These are phyloP conservation scores for Prunus fruticosa DNA, from an alignment of 306 rosid species.

Conservation along the genomic window DNA sequence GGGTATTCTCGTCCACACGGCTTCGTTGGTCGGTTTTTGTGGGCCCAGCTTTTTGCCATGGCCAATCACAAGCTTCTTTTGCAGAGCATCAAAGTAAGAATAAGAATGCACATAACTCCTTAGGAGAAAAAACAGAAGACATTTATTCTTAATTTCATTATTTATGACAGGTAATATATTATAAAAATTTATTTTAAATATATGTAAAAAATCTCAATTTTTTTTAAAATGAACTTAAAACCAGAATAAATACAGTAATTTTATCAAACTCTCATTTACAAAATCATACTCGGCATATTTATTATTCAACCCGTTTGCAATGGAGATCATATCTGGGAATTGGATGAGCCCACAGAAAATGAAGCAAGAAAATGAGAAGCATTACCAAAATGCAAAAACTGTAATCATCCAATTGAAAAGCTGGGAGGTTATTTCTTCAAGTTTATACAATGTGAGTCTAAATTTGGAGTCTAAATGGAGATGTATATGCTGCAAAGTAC, in stretches of 20 bases:
- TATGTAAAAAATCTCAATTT: too few species aligned
- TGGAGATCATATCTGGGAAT: too few species aligned
- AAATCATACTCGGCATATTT: too few species aligned
- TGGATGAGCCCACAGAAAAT: background rate
- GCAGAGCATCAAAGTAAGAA: background rate
- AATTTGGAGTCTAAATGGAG: conserved; percentile 24
- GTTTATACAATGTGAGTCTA: conserved; percentile 37
- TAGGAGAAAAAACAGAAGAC: too few species aligned
- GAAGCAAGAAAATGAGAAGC: background rate
- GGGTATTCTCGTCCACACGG: background rate
- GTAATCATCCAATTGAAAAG: conserved; percentile 9
- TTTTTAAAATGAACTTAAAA: too few species aligned
- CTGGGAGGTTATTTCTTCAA: conserved; percentile 33
- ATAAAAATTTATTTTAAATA: too few species aligned
- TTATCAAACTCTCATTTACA: too few species aligned
- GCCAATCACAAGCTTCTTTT: background rate
- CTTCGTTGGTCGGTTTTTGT: background rate
- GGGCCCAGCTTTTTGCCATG: background rate
- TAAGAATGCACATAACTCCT: too few species aligned
- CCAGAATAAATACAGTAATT: too few species aligned
- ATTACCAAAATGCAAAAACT: background rate
- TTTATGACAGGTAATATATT: too few species aligned
- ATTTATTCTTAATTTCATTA: too few species aligned
- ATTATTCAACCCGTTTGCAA: too few species aligned
- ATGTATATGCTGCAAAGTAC: conserved; percentile 41